Conservation (phyloP, 2,329 filamentous ascomycete genomes). For the Paecilomyces sp. region DNA sequence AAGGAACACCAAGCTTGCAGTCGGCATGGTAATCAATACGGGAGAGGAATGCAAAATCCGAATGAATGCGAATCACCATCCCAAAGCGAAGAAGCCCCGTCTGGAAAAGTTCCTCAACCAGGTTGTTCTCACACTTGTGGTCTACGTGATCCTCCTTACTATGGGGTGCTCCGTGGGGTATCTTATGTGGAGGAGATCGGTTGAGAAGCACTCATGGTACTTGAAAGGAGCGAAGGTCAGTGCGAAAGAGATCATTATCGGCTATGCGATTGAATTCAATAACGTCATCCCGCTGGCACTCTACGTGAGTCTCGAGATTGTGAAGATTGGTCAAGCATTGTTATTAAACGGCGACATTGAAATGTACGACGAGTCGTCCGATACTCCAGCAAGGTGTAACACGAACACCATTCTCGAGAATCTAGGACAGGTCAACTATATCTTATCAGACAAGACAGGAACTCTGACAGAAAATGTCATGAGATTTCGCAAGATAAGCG, state of each 20-base stretch:
- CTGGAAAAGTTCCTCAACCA: constrained; percentile 70
- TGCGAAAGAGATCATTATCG: constrained; percentile 65
- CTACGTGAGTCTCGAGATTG: constrained; percentile 80
- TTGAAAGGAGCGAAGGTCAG: constrained; percentile 54
- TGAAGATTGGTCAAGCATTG: constrained; percentile 69
- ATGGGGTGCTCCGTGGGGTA: constrained; percentile 47
- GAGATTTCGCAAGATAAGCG: constrained; percentile 72
- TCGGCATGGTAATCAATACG: constrained; percentile 72
- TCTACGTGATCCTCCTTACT: constrained; percentile 53
- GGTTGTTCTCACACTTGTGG: constrained; percentile 69
- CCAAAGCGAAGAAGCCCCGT: constrained; percentile 69
- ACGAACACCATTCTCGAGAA: constrained; percentile 80
- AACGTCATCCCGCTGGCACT: constrained; percentile 78
- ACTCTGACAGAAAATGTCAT: constrained; percentile 79
- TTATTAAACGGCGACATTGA: constrained; percentile 66
- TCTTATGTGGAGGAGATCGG: constrained; percentile 55
- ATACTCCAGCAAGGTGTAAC: constrained; percentile 71
- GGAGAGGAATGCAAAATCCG: constrained; percentile 88
- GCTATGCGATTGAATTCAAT: constrained; percentile 84
- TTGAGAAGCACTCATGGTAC: constrained; percentile 61
- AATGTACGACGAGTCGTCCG: constrained; percentile 69
- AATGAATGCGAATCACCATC: constrained; percentile 82
- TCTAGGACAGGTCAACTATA: constrained; percentile 65
- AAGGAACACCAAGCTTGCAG: constrained; percentile 62
- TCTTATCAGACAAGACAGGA: constrained; percentile 80